Evolutionary conservation across 2,329 filamentous ascomycete genomes (phyloP).

Genomic region (Clonostachys solani): DNA sequence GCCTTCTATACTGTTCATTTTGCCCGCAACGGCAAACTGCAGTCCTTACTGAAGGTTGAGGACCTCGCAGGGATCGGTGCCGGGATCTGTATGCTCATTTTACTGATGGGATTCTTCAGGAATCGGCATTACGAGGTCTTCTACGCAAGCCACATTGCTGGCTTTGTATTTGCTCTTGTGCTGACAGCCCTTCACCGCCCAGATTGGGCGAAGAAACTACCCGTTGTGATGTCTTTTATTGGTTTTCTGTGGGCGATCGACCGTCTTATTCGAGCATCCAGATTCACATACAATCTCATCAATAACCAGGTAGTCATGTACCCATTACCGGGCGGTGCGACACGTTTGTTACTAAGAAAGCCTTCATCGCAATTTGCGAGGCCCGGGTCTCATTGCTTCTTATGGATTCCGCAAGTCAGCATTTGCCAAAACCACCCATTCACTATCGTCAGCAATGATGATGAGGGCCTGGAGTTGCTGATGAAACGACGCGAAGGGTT

Average conservation of each 20-base stretch:
- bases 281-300: conserved; percentile 20
- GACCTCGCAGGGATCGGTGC: conserved; percentile 9
- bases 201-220: conserved; percentile 24
- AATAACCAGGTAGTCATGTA: conserved; percentile 7
- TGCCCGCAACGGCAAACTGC: conserved; percentile 2
- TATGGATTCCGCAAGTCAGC: conserved; percentile 50
- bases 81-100: conserved; percentile 27
- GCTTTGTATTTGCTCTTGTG: conserved; percentile 33
- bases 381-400: conserved; percentile 38
- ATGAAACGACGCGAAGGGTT: conserved; percentile 47
- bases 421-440: conserved; percentile 50
- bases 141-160: conserved; percentile 36
- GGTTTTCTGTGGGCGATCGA: conserved; percentile 37
- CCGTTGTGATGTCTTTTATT: conserved; percentile 31
- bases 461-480: conserved; percentile 39
- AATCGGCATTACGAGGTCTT: conserved; percentile 40
- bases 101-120: conserved; percentile 23
- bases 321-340: conserved; percentile 38
- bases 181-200: conserved; percentile 39
- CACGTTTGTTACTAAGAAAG: conserved; percentile 38
- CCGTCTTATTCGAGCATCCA: conserved; percentile 27
- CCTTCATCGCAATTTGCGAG: conserved; percentile 20
- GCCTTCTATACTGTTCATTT: conserved; percentile 24
- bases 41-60: neutral
- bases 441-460: conserved; percentile 40